Conservation (phyloP, 23 red algal species). For the Gracilaria vermiculophylla region DNA sequence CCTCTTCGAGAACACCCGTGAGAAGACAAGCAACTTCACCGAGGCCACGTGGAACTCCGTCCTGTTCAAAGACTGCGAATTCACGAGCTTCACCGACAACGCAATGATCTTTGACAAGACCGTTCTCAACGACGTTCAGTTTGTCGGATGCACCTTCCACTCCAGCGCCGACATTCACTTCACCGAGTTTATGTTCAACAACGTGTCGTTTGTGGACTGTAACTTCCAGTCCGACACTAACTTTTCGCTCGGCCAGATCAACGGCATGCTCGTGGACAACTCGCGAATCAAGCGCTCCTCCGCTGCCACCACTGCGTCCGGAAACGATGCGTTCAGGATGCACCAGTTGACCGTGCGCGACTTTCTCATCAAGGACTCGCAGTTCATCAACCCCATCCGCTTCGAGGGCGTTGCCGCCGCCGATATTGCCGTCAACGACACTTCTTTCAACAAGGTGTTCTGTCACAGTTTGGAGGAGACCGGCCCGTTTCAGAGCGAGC, state of each 20-base stretch:
- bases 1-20: constrained; percentile 29
- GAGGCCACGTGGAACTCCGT: constrained; percentile 46
- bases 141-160: constrained; percentile 41
- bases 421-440: constrained; percentile 49
- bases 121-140: constrained; percentile 32
- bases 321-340: constrained; percentile 20
- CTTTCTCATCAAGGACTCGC: constrained; percentile 4
- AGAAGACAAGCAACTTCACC: constrained; percentile 40
- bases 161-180: constrained; percentile 1
- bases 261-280: constrained; percentile 2
- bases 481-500: not conserved
- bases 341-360: not conserved
- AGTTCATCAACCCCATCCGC: constrained; percentile 47
- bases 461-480: constrained; percentile 37
- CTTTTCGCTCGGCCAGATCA: constrained; percentile 51
- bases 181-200: constrained; percentile 39
- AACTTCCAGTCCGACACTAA: constrained; percentile 49
- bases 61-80: constrained; percentile 38
- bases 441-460: constrained; percentile 25
- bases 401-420: constrained; percentile 35
- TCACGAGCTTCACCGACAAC: constrained; percentile 3
- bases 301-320: constrained; percentile 12
- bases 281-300: constrained; percentile 31
- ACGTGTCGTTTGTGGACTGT: constrained; percentile 42
- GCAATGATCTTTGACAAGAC: constrained; percentile 50